Percentiles rank a stretch among this genome's conserved stretches.
These are phyloP conservation scores for Drechslera avenae DNA, from an alignment of 2,329 filamentous ascomycete species.

Conservation along the genomic window DNA sequence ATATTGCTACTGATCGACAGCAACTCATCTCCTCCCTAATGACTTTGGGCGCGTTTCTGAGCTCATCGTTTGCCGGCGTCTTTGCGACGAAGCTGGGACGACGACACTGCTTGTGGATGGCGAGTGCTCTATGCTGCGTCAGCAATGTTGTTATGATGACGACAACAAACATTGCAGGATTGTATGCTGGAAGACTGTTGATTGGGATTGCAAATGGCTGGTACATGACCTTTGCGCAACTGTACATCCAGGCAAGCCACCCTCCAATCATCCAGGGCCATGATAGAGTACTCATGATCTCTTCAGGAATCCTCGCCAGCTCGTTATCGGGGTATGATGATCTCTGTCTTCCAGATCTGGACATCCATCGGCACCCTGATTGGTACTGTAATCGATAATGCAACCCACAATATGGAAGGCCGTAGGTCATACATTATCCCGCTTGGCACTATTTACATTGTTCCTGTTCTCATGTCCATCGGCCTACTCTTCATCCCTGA, in stretches of 20 bases:
- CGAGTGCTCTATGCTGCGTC: constrained; percentile 55
- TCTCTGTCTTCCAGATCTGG: constrained; percentile 57
- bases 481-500: constrained; percentile 46
- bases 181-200: constrained; percentile 62
- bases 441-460: constrained; percentile 59
- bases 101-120: constrained; percentile 53
- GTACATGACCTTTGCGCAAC: constrained; percentile 61
- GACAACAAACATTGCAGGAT: constrained; percentile 57
- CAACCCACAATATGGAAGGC: constrained; percentile 36
- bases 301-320: constrained; percentile 54
- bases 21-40: constrained; percentile 55
- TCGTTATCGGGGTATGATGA: constrained; percentile 56
- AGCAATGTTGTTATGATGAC: constrained; percentile 61
- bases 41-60: constrained; percentile 53
- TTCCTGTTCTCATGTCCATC: constrained; percentile 55
- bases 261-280: not conserved
- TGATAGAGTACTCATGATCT: not conserved
- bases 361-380: constrained; percentile 52
- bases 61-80: constrained; percentile 48
- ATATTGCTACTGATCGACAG: constrained; percentile 50
- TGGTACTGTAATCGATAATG: constrained; percentile 60
- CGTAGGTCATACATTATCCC: constrained; percentile 52
- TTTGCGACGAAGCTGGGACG: constrained; percentile 49
- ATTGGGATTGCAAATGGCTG: constrained; percentile 59
- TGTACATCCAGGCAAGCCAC: constrained; percentile 54